Base-by-base conservation (phyloP, 495 filamentous ascomycete genomes). In the Amorphotheca resinae region DNA sequence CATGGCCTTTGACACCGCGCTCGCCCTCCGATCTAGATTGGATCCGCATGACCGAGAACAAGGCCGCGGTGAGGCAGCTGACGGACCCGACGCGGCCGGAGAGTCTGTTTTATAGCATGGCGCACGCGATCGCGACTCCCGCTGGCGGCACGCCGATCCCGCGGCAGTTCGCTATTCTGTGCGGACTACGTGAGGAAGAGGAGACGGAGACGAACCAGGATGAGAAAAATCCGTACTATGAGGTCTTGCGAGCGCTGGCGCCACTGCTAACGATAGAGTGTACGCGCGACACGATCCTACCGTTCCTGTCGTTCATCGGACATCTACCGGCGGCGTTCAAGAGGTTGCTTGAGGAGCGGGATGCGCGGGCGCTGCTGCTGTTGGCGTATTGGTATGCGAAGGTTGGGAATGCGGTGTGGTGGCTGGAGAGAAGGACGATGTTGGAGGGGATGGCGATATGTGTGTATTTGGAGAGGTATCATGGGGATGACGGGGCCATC, bases 351-450 rank as follows among this genome's bases (percentile, higher is more conserved):
- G 50, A 64, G 44, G 28, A 50, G 20, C 46, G 42, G 22, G 64
- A 70, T 41, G 43, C 59, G 1, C 40, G 57, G 7, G 64, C 67
- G 2, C 26, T 70, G 45, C 40, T 66, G 23, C 31, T 70, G 33
- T 45, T 69, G 34, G 53, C 51, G 3, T 66, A 60, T 44, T 70
- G 59, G 58, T 62, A 63, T 45, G 60, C 56, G 33, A 65, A 58
- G 46, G 49, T 69, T 31, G 42, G 53, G 11, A 48, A 58, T 31
- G 45, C 51, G 3, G 26, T 53, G 12, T 70, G 64, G 65, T 69
- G 63, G 64, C 8, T 66, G 14, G 53, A 51, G 28, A 46, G 55
- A 21, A 46, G 64, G 14, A 57, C 62, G 22, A 43, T 20, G 17
- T 45, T 66, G 14, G 67, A 67, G 45, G 59, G 63, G 9, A 42